phyloP scores from a whole-genome alignment of 1,284 basidiomycete species.

The Abortiporus biennis region DNA sequence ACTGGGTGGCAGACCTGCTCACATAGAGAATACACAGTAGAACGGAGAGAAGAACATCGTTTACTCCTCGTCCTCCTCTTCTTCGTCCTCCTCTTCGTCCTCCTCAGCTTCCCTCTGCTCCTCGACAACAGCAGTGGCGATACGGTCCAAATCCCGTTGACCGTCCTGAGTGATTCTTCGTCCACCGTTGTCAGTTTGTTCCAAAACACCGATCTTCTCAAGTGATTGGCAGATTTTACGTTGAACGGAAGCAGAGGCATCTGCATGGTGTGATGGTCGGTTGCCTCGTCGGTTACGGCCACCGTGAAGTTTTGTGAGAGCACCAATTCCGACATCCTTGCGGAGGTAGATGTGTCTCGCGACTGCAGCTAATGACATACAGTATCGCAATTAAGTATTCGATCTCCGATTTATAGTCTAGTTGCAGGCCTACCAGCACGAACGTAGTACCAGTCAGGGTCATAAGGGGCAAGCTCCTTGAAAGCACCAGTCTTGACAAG shows the following conservation, averaged over 20 bases:
- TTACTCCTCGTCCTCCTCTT: constrained; percentile 63
- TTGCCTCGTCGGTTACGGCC: constrained; percentile 94
- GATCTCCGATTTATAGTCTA: background rate
- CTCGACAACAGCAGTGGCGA: constrained; percentile 95
- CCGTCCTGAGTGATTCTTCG: constrained; percentile 97
- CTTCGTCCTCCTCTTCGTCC: constrained; percentile 85
- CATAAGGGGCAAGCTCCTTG: constrained; percentile 99
- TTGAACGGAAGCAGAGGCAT: constrained; percentile 84
- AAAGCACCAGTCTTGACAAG: constrained; percentile 97
- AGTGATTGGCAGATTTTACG: constrained; percentile 93
- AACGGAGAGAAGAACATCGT: too few relatives aligned
- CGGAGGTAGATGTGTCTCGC: constrained; percentile 99
- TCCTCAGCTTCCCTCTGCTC: constrained; percentile 78
- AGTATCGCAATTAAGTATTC: too few relatives aligned
- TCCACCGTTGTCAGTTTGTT: constrained; percentile 91
- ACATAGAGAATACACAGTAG: too few relatives aligned
- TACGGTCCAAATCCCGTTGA: constrained; percentile 96
- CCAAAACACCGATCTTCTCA: constrained; percentile 98
- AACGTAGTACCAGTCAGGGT: constrained; percentile 99
- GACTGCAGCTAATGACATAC: constrained; percentile 72
- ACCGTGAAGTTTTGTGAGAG: constrained; percentile 95
- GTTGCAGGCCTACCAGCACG: constrained; percentile 72
- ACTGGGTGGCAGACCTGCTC: too few relatives aligned
- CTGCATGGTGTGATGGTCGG: constrained; percentile 91
- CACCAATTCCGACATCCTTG: constrained; percentile 97